Percentiles rank a stretch among this genome's conserved stretches.
Evolutionary conservation across 306 rosid species (phyloP).

Genomic region (Glycine tomentella): DNA sequence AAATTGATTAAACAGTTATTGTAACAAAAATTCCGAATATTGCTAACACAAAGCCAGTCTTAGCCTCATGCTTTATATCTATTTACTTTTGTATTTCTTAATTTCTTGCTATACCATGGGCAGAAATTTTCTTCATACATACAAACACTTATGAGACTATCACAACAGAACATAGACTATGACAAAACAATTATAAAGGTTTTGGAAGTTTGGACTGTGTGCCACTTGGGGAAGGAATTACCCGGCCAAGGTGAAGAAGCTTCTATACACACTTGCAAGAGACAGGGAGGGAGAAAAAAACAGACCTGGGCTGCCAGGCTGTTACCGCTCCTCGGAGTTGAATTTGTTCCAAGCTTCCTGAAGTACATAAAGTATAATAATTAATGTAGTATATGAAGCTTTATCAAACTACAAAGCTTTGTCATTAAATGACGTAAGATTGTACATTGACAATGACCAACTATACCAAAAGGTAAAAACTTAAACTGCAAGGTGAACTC

Average conservation of each 20-base stretch:
- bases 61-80: conserved; percentile 24
- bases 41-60: background rate
- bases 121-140: conserved; percentile 16
- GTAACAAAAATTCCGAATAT: conserved; percentile 4
- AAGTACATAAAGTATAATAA: conserved; percentile 4
- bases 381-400: conserved; percentile 5
- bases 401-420: background rate
- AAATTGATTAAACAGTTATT: background rate
- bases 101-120: conserved; percentile 17
- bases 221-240: background rate
- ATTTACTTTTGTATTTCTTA: conserved; percentile 19
- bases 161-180: conserved; percentile 29
- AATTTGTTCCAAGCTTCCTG: conserved; percentile 99
- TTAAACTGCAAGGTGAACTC: background rate
- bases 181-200: conserved; percentile 35
- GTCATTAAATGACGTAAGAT: conserved; percentile 13
- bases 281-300: background rate
- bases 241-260: background rate
- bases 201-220: conserved; percentile 18
- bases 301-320: conserved; percentile 7
- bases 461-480: conserved; percentile 2
- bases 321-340: conserved; percentile 92
- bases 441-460: conserved; percentile 8
- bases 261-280: conserved; percentile 15
- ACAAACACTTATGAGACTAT: conserved; percentile 20